Percentiles rank a stretch among this genome's conserved stretches.
Conservation (phyloP, 164 flowering plant genomes). For the Saururus chinensis region DNA sequence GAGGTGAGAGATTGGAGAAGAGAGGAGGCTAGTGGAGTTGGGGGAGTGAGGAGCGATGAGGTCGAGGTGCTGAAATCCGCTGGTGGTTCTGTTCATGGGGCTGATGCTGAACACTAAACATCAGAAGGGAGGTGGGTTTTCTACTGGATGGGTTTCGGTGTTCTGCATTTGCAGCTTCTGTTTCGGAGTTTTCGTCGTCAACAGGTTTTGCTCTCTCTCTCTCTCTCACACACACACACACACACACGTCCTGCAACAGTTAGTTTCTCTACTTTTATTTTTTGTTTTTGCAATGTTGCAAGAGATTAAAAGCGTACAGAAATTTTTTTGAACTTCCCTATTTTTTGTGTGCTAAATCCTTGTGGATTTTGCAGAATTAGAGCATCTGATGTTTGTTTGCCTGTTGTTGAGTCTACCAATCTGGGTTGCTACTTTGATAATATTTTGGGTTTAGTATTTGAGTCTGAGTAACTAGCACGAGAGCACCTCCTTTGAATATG, state of each 20-base stretch:
- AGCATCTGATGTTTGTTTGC: too few relatives aligned
- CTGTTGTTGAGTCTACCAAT: too few relatives aligned
- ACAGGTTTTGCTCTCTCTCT: constrained; percentile 55
- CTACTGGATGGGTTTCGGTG: constrained; percentile 57
- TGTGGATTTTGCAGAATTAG: too few relatives aligned
- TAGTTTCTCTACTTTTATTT: background rate
- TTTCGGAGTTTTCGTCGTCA: constrained; percentile 54
- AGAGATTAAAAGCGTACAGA: too few relatives aligned
- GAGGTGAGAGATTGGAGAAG: background rate
- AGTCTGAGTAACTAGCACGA: too few relatives aligned
- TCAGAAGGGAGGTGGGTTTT: constrained; percentile 38
- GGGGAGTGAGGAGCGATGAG: background rate
- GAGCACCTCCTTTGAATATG: too few relatives aligned
- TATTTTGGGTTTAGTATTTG: too few relatives aligned
- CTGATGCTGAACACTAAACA: constrained; percentile 22
- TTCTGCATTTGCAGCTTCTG: constrained; percentile 77
- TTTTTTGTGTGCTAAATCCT: too few relatives aligned
- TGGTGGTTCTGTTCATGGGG: constrained; percentile 14
- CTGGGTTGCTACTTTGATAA: too few relatives aligned
- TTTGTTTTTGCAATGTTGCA: background rate
- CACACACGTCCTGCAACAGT: constrained; percentile 1
- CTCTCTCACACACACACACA: too few relatives aligned
- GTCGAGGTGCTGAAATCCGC: constrained; percentile 4
- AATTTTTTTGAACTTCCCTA: too few relatives aligned
- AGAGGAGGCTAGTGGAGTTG: too few relatives aligned